These are phyloP conservation scores for Xylaria curta DNA, from an alignment of 495 filamentous ascomycete species.

Conservation along the genomic window DNA sequence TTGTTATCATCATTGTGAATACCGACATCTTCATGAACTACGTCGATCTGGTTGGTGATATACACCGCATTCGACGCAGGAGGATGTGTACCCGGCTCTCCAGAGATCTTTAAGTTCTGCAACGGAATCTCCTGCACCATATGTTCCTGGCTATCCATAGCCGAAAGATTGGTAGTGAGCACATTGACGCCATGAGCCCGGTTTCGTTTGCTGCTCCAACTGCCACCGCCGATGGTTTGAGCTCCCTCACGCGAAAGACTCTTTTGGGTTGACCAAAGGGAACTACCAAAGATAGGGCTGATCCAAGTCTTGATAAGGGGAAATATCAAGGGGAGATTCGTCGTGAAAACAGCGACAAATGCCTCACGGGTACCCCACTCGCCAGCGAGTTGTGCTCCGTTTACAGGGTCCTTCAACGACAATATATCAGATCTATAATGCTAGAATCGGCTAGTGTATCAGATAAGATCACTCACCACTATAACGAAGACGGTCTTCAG, in stretches of 20 bases:
- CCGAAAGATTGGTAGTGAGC: constrained; percentile 39
- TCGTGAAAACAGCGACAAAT: constrained; percentile 60
- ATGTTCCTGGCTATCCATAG: constrained; percentile 48
- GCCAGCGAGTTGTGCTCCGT: constrained; percentile 54
- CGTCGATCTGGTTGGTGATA: neutral
- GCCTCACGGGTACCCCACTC: constrained; percentile 61
- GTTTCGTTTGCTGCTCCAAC: neutral
- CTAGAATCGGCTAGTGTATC: neutral
- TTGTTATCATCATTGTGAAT: neutral
- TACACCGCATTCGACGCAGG: neutral
- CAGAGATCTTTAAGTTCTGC: constrained; percentile 32
- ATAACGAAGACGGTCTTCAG: constrained; percentile 58
- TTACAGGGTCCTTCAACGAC: constrained; percentile 46
- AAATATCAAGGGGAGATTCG: constrained; percentile 61
- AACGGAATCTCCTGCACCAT: constrained; percentile 47
- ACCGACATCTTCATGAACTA: neutral
- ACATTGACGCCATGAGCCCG: neutral
- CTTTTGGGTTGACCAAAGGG: constrained; percentile 30
- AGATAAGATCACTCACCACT: constrained; percentile 40
- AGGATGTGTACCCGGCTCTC: neutral
- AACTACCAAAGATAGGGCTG: constrained; percentile 40
- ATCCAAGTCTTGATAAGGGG: constrained; percentile 51
- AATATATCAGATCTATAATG: neutral
- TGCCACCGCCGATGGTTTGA: constrained; percentile 6
- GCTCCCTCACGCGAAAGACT: neutral